Conservation (phyloP, 768 basidiomycete species). For the Clavaria fumosa region DNA sequence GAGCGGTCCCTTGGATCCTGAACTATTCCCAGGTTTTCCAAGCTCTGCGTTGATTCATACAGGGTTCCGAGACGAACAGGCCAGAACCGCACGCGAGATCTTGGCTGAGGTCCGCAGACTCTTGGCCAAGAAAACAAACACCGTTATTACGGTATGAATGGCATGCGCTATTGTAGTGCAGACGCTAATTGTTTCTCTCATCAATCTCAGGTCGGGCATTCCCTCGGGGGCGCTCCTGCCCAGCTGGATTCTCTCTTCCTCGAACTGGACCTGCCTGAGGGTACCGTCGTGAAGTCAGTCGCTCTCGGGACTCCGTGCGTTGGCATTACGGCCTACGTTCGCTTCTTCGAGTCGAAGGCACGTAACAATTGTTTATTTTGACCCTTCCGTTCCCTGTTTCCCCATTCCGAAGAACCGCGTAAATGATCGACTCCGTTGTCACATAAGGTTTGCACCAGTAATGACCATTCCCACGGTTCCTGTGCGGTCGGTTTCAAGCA, state of each 20-base stretch:
- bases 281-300: constrained; percentile 24
- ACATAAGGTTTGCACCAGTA: no score
- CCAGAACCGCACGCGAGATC: constrained; percentile 29
- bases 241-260: constrained; percentile 36
- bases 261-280: constrained; percentile 29
- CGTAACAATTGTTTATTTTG: background rate
- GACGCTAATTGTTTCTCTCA: constrained; percentile 5
- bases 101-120: constrained; percentile 28
- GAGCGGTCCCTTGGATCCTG: constrained; percentile 23
- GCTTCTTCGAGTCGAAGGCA: constrained; percentile 33
- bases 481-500: constrained; percentile 31
- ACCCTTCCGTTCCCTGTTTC: constrained; percentile 15
- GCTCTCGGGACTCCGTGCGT: constrained; percentile 39
- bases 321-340: constrained; percentile 34
- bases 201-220: constrained; percentile 27
- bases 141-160: constrained; percentile 29
- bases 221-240: constrained; percentile 37
- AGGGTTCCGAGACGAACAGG: constrained; percentile 39
- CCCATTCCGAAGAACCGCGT: constrained; percentile 27
- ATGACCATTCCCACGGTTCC: constrained; percentile 54
- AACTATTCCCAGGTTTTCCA: constrained; percentile 40
- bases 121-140: constrained; percentile 22
- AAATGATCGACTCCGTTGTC: constrained; percentile 28
- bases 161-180: constrained; percentile 18
- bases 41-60: constrained; percentile 30